phyloP scores from a whole-genome alignment of 805 yeast genomes.

The Candida qinlingensis region DNA sequence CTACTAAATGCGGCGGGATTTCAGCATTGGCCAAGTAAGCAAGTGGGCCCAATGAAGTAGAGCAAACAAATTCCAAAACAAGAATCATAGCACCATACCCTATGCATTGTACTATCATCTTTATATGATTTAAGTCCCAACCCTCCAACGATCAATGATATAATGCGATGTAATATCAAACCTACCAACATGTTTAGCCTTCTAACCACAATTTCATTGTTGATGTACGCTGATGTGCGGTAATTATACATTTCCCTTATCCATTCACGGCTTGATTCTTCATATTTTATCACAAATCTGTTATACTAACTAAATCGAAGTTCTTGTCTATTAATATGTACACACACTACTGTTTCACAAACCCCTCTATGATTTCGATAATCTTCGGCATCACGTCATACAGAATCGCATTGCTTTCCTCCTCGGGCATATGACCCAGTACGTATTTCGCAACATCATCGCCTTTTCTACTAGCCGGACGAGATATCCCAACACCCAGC shows the following conservation, averaged over 20 bases:
- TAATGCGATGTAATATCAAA: too few species aligned
- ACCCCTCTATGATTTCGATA: conserved; percentile 29
- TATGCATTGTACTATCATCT: too few species aligned
- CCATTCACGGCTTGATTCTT: too few species aligned
- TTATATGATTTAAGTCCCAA: too few species aligned
- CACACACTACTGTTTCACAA: not conserved
- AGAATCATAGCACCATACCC: not conserved
- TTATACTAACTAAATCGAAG: too few species aligned
- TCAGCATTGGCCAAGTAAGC: not conserved
- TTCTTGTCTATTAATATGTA: not conserved
- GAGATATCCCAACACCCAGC: conserved; percentile 73
- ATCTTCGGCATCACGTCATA: conserved; percentile 38
- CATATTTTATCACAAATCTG: too few species aligned
- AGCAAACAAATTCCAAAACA: not conserved
- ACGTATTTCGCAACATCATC: conserved; percentile 54
- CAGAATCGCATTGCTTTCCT: conserved; percentile 39
- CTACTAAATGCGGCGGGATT: not conserved
- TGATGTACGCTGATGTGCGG: too few species aligned
- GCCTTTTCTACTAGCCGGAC: conserved; percentile 44
- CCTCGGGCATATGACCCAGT: conserved; percentile 40
- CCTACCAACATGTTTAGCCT: too few species aligned
- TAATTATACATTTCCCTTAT: too few species aligned
- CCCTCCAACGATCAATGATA: too few species aligned
- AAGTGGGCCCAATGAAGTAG: not conserved
- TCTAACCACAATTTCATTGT: too few species aligned